Conservation (phyloP, 2,329 filamentous ascomycete genomes). For the Fusarium virguliforme region DNA sequence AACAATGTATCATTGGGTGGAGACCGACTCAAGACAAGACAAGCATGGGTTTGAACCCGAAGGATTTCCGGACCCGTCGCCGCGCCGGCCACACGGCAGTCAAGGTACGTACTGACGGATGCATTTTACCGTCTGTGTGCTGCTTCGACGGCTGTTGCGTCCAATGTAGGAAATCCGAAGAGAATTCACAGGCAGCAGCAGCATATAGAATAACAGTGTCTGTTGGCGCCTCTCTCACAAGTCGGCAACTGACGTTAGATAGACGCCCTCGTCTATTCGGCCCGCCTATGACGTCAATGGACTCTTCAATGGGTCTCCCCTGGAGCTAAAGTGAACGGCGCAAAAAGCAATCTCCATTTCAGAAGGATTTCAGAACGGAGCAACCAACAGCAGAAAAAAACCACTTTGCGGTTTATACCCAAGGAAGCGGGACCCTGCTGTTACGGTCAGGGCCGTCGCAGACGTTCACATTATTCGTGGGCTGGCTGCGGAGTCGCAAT, state of each 20-base stretch:
- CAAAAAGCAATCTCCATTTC: slow-evolving; percentile 16
- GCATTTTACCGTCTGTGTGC: background rate
- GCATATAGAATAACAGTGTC: background rate
- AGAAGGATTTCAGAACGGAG: slow-evolving; percentile 22
- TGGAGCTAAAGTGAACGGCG: slow-evolving; percentile 22
- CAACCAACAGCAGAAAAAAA: slow-evolving; percentile 15
- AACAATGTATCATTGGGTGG: slow-evolving; percentile 4
- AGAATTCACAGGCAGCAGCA: background rate
- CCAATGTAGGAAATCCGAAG: slow-evolving; percentile 35
- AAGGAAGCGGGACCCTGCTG: slow-evolving; percentile 28
- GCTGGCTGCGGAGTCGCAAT: slow-evolving; percentile 20
- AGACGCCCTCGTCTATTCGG: slow-evolving; percentile 33
- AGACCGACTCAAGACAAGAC: slow-evolving; percentile 11
- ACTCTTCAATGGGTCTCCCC: slow-evolving; percentile 17
- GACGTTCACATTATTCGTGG: slow-evolving; percentile 27
- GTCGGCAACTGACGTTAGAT: slow-evolving; percentile 7
- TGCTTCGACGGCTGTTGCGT: slow-evolving; percentile 3
- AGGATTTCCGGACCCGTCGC: slow-evolving; percentile 39
- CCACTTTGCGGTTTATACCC: slow-evolving; percentile 25
- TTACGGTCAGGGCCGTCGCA: slow-evolving; percentile 16
- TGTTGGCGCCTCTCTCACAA: slow-evolving; percentile 1
- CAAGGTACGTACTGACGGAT: background rate
- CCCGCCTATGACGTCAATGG: slow-evolving; percentile 46
- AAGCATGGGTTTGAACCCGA: slow-evolving; percentile 21
- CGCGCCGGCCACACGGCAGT: slow-evolving; percentile 33